phyloP scores from a whole-genome alignment of 139 green algal genomes.

The Mesotaenium endlicherianum region DNA sequence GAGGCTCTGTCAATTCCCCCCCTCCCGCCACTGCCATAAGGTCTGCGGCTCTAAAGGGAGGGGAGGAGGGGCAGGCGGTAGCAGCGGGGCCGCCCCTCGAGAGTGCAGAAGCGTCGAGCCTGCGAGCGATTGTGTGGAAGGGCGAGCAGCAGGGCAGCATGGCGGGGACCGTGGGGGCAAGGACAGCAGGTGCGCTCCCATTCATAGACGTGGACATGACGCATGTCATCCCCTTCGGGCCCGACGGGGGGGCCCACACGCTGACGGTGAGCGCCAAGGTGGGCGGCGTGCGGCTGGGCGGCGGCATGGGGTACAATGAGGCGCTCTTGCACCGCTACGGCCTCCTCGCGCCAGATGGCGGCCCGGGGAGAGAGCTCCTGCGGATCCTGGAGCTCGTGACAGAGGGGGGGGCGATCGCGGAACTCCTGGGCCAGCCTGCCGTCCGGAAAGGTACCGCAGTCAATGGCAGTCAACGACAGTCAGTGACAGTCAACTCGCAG shows the following conservation, averaged over 20 bases:
- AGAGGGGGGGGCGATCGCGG: neutral
- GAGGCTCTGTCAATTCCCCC: too few relatives aligned
- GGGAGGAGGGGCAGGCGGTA: too few relatives aligned
- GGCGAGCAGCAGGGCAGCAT: conserved; percentile 15
- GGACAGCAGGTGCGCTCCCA: neutral
- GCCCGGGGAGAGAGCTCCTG: conserved; percentile 11
- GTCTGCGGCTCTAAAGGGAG: too few relatives aligned
- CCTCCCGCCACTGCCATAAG: too few relatives aligned
- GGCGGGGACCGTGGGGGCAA: neutral
- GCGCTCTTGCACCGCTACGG: conserved; percentile 31
- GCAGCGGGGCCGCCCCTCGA: too few relatives aligned
- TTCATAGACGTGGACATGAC: conserved; percentile 27
- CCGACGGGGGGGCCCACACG: neutral
- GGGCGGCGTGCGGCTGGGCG: conserved; percentile 32
- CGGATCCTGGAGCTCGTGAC: conserved; percentile 11
- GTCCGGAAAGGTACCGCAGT: too few relatives aligned
- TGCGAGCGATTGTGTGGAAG: conserved; percentile 2
- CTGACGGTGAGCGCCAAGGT: conserved; percentile 29
- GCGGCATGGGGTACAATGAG: conserved; percentile 51
- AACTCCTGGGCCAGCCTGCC: conserved; percentile 11
- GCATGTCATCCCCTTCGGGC: conserved; percentile 35
- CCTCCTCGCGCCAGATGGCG: conserved; percentile 2
- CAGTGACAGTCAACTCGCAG: too few relatives aligned
- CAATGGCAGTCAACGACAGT: too few relatives aligned
- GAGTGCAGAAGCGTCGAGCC: too few relatives aligned